A percentile compares a stretch with the other conserved stretches of the same genome.
These are phyloP conservation scores for Staphylotrichum longicolle DNA, from an alignment of 495 filamentous ascomycete genomes.

Conservation along the genomic window DNA sequence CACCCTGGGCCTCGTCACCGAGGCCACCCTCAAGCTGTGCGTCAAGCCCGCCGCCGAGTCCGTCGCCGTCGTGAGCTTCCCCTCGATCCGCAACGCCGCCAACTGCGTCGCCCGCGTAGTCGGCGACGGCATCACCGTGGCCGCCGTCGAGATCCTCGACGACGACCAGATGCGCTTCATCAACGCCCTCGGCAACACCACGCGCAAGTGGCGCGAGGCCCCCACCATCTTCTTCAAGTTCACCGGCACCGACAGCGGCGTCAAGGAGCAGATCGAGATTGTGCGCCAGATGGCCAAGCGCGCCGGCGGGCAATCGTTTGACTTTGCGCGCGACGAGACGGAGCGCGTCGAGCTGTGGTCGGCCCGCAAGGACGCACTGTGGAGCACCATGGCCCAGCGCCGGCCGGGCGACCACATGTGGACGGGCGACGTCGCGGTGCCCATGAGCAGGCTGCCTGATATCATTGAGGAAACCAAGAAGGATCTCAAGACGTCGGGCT, in stretches of 20 bases:
- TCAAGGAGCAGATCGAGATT: slow-evolving; percentile 78
- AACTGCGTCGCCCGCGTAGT: slow-evolving; percentile 78
- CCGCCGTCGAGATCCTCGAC: slow-evolving; percentile 88
- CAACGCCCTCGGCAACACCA: slow-evolving; percentile 73
- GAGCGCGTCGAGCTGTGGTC: slow-evolving; percentile 82
- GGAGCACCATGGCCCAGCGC: slow-evolving; percentile 62
- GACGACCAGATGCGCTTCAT: slow-evolving; percentile 94
- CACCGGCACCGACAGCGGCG: slow-evolving; percentile 66
- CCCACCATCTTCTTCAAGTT: slow-evolving; percentile 98
- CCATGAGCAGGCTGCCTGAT: slow-evolving; percentile 66
- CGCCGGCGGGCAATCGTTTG: slow-evolving; percentile 65
- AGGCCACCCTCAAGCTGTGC: slow-evolving; percentile 76
- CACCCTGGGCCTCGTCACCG: slow-evolving; percentile 74
- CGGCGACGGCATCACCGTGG: slow-evolving; percentile 74
- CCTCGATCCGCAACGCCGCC: slow-evolving; percentile 72
- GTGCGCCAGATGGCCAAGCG: slow-evolving; percentile 65
- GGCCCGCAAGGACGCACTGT: slow-evolving; percentile 83
- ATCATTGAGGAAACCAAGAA: slow-evolving; percentile 78
- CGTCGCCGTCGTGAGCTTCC: slow-evolving; percentile 85
- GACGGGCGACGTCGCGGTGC: slow-evolving; percentile 83
- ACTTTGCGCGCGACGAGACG: slow-evolving; percentile 67
- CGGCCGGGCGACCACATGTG: slow-evolving; percentile 66
- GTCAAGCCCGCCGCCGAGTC: slow-evolving; percentile 71
- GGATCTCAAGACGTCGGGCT: slow-evolving; percentile 63
- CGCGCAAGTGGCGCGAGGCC: slow-evolving; percentile 67